phyloP scores from a whole-genome alignment of 371 early-diverging fungal species.

The Dichotomocladium elegans region DNA sequence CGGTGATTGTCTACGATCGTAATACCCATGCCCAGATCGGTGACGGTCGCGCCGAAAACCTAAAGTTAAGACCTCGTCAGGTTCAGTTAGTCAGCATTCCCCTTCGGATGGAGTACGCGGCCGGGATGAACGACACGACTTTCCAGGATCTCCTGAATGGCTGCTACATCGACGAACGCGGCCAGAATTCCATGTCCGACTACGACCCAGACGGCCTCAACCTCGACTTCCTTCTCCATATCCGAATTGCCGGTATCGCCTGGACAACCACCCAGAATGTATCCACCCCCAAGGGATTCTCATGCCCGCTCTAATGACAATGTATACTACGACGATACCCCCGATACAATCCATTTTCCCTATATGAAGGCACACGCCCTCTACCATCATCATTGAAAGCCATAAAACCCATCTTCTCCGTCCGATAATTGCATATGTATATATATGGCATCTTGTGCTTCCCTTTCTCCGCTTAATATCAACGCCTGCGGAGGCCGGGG shows the following conservation, averaged over 20 bases:
- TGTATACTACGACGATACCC: too few relatives aligned
- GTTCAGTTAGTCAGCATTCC: constrained; percentile 4
- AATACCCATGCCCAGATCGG: constrained; percentile 11
- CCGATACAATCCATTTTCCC: too few relatives aligned
- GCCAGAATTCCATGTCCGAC: not conserved
- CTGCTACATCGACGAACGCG: constrained; percentile 4
- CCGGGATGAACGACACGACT: constrained; percentile 24
- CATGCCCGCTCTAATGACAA: too few relatives aligned
- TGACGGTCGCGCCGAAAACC: constrained; percentile 7
- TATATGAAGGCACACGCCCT: too few relatives aligned
- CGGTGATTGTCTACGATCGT: constrained; percentile 12
- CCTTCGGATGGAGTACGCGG: constrained; percentile 16
- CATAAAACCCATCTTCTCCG: too few relatives aligned
- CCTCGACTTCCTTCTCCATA: constrained; percentile 22
- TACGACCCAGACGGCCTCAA: constrained; percentile 3
- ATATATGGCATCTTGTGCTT: too few relatives aligned
- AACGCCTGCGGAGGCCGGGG: too few relatives aligned
- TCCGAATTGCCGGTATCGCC: constrained; percentile 29
- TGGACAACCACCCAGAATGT: constrained; percentile 23
- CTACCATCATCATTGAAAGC: too few relatives aligned
- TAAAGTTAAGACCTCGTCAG: constrained; percentile 5
- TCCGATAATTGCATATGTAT: too few relatives aligned
- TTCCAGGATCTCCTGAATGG: constrained; percentile 33
- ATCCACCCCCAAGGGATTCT: constrained; percentile 9
- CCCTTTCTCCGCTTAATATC: too few relatives aligned